Evolutionary conservation across 768 basidiomycete genomes (phyloP), one percentile per base, ranked within the genome.

Genomic region (Naematelia encephala): DNA sequence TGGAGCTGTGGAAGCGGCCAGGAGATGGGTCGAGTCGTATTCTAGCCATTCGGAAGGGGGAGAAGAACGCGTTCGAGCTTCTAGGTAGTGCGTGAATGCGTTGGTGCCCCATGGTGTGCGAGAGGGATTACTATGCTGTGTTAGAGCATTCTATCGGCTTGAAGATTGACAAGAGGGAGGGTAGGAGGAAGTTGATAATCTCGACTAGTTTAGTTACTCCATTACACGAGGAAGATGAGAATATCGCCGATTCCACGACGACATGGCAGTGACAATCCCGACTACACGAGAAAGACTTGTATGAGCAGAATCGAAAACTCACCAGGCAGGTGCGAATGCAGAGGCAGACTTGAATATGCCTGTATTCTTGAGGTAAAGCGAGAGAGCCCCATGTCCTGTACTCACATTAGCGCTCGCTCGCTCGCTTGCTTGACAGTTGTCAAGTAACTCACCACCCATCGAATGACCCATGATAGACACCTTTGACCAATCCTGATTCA

Each of bases 391-490:
- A 72, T 96, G 92, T 1, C 96, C 96, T 76, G 53, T 16, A 57
- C 90, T 91, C 57, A 45, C 13, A 8, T 52, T 26, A 13, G 21
- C n/a, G 13, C 14, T 52, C 47, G 29, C 28, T 8, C 2, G 23
- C 8, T 19, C 5, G 5, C 23, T 29, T n/a, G n/a, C n/a, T n/a
- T n/a, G n/a, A n/a, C n/a, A n/a, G n/a, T n/a, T n/a, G 34, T 28
- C 25, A 13, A 16, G 46, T 8, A 45, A 54, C 63, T 57, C 34
- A 76, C 77, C 72, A 27, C 77, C 78, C 96, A 98, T 99, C 46
- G 89, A 91, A 78, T 99, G 96, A 10, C 96, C 96, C 71, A 91
- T 88, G 69, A 98, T 87, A 21, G 91, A 91, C 72, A 89, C 86
- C 51, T 88, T 85, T 28, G 80, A 82, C 65, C 87, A 82, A 80